Evolutionary conservation across 176 grass and related monocot genomes (phyloP), one percentile per base, ranked within the genome.

Genomic region (Themeda triandra): DNA sequence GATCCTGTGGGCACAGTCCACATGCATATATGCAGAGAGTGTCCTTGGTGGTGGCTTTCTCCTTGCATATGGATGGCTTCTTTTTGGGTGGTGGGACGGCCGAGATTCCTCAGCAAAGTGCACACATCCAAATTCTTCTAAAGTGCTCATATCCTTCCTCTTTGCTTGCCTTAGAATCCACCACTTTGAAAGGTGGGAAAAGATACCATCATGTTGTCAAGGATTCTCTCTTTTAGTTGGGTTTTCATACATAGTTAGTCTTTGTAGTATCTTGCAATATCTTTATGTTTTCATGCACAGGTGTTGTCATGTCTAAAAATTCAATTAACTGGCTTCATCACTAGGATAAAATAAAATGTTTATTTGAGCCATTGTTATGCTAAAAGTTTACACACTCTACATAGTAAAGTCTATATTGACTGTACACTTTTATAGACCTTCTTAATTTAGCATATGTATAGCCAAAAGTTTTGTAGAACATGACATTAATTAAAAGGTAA

Each of bases 121-220:
- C 88, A 73, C 48, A 71, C 75, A 66, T 58, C 60, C 68, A 83
- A 83, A 45, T 63, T 87, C 74, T 75, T 87, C 74, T 75, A 21
- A 79, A 86, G 79, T 90, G 69, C 13, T 84, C 59, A 59, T 81
- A 81, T 82, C 54, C 63, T 64, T 41, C 69, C 0, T 46, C 80
- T 76, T 84, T 87, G 80, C 89, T 87, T 91, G 76, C 85, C 85
- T 87, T 87, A 64, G 76, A 91, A 87, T 84, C 89, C 81, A 87
- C 89, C 85, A 63, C 69, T 87, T 70, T 14, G 49, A 44, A 90
- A 84, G 76, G 76, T 80, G 19, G 45, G 19, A 23, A 75, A 84
- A 70, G 75, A 87, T 76, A 56, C 77, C 48, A 91, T 76, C 84
- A 80, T 87, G 76, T 12, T 84, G 49, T 24, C 63, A 39, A 77